phyloP scores from a whole-genome alignment of 2,329 filamentous ascomycete genomes.

The Colletotrichum karsti region DNA sequence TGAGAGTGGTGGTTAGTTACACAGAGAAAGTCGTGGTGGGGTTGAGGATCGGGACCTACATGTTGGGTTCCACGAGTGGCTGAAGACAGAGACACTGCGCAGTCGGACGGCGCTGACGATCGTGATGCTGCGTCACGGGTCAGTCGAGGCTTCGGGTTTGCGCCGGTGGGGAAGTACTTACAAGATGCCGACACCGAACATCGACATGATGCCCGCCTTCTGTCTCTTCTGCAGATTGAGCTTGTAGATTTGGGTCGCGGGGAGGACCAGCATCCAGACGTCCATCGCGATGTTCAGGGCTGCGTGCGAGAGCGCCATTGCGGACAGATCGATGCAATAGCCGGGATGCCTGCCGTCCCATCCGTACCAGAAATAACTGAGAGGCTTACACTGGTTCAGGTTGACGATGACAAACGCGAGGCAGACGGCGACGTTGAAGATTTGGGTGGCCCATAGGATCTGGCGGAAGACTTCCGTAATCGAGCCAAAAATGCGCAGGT shows the following conservation, averaged over 20 bases:
- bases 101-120: constrained; percentile 11
- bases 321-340: constrained; percentile 8
- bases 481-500: constrained; percentile 46
- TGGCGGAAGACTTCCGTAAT: constrained; percentile 33
- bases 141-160: neutral
- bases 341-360: constrained; percentile 14
- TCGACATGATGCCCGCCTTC: constrained; percentile 20
- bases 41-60: constrained; percentile 42
- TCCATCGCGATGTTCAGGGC: constrained; percentile 14
- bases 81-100: neutral
- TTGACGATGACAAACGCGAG: constrained; percentile 43
- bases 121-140: neutral
- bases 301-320: constrained; percentile 14
- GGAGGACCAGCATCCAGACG: constrained; percentile 16
- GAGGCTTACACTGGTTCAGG: constrained; percentile 35
- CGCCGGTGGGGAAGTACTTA: neutral
- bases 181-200: constrained; percentile 22
- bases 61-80: constrained; percentile 20
- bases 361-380: constrained; percentile 22
- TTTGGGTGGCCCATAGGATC: constrained; percentile 31
- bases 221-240: constrained; percentile 24
- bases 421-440: constrained; percentile 19
- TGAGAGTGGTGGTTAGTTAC: constrained; percentile 44
- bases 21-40: constrained; percentile 45
- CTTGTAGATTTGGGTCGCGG: constrained; percentile 17